These are phyloP conservation scores for Tulasnella sp. DNA, from an alignment of 768 basidiomycete genomes.

Conservation along the genomic window DNA sequence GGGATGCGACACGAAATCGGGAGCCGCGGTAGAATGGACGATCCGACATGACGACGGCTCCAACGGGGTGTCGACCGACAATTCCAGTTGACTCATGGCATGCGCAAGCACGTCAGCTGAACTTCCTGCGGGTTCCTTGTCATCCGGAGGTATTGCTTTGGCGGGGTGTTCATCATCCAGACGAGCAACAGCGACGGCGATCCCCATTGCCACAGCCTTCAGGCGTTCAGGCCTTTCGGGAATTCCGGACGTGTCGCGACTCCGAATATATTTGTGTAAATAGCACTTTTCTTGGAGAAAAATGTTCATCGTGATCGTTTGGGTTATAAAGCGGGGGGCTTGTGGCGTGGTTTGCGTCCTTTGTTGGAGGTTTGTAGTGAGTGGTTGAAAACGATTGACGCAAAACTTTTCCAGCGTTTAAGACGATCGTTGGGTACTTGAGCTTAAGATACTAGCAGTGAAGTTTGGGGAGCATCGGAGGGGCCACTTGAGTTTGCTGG, in stretches of 20 bases:
- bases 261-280: constrained; percentile 66
- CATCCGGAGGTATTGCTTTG: neutral
- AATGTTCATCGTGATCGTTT: constrained; percentile 24
- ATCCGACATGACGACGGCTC: neutral
- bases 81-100: constrained; percentile 10
- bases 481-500: too few relatives aligned
- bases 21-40: neutral
- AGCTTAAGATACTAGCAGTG: too few relatives aligned
- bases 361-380: neutral
- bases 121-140: neutral
- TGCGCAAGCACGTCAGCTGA: constrained; percentile 1
- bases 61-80: neutral
- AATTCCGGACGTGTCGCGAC: constrained; percentile 56
- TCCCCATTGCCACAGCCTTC: constrained; percentile 68
- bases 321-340: neutral
- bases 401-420: too few relatives aligned
- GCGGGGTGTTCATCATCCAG: constrained; percentile 36
- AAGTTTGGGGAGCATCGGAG: too few relatives aligned
- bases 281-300: constrained; percentile 62
- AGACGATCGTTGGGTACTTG: too few relatives aligned
- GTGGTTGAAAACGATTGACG: too few relatives aligned
- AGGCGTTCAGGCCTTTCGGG: constrained; percentile 89
- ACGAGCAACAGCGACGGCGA: constrained; percentile 66
- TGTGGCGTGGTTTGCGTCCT: neutral
- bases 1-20: constrained; percentile 40